These are phyloP conservation scores for Astrephomene gubernaculifera DNA, from an alignment of 139 green algal species.

Conservation along the genomic window DNA sequence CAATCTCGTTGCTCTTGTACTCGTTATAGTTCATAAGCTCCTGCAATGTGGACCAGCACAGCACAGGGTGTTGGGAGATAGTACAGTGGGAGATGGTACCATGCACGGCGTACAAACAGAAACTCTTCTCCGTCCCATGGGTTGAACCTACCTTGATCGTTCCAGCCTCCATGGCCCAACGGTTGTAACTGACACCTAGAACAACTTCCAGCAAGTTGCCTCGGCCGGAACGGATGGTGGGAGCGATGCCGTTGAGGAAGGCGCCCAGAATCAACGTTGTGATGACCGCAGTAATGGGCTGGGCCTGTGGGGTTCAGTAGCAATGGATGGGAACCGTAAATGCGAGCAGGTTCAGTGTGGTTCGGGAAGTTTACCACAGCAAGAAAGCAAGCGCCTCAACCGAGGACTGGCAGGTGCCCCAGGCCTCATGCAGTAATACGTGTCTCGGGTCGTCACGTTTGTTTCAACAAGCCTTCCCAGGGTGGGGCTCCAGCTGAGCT, in stretches of 20 bases:
- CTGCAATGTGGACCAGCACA: background rate
- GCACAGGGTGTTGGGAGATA: background rate
- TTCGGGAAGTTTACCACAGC: too few relatives aligned
- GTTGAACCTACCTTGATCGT: conserved; percentile 14
- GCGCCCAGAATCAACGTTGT: conserved; percentile 53
- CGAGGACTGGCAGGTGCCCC: too few relatives aligned
- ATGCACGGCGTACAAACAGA: background rate
- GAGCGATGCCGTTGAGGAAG: conserved; percentile 53
- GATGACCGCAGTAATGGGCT: conserved; percentile 52
- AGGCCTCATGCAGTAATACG: too few relatives aligned
- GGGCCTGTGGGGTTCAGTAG: background rate
- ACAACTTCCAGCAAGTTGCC: conserved; percentile 48
- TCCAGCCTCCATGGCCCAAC: conserved; percentile 53
- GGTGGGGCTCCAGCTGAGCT: too few relatives aligned
- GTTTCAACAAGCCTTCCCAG: too few relatives aligned
- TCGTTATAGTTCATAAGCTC: conserved; percentile 47
- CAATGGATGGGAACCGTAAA: background rate
- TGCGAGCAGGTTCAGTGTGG: too few relatives aligned
- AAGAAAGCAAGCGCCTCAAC: too few relatives aligned
- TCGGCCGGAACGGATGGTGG: conserved; percentile 16
- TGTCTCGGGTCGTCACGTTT: too few relatives aligned
- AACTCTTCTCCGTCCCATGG: background rate
- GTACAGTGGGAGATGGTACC: background rate
- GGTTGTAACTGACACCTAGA: conserved; percentile 50
- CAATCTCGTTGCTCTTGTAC: conserved; percentile 52